Percentiles rank a stretch among this genome's conserved stretches.
Conservation (phyloP, 495 filamentous ascomycete genomes). For the Corynascus novoguineensis region DNA sequence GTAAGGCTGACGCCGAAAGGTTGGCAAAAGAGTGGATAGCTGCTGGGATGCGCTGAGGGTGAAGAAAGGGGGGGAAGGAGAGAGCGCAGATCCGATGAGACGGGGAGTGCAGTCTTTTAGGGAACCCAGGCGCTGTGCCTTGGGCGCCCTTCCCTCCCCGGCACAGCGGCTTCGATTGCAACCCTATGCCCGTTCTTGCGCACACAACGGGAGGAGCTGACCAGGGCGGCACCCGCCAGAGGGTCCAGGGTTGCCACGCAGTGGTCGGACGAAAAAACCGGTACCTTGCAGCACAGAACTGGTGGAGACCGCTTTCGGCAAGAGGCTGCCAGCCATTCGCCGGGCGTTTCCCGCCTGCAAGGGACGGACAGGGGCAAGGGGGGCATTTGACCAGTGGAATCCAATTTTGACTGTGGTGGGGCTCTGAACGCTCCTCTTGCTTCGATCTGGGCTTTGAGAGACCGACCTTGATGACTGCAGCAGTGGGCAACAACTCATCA, state of each 20-base stretch:
- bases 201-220: background rate
- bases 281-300: conserved; percentile 20
- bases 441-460: conserved; percentile 2
- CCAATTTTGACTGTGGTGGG: conserved; percentile 1
- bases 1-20: conserved; percentile 31
- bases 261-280: conserved; percentile 13
- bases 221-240: background rate
- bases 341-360: conserved; percentile 5
- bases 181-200: background rate
- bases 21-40: conserved; percentile 31
- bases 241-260: conserved; percentile 5
- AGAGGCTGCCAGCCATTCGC: conserved; percentile 4
- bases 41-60: conserved; percentile 22
- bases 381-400: conserved; percentile 5
- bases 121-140: background rate
- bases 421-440: conserved; percentile 7
- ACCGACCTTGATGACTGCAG: background rate
- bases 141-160: conserved; percentile 4
- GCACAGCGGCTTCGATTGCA: conserved; percentile 7
- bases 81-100: conserved; percentile 15
- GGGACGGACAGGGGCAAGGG: conserved; percentile 4
- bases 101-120: conserved; percentile 27
- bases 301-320: background rate
- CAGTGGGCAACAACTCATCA: conserved; percentile 16
- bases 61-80: conserved; percentile 17